Evolutionary conservation across 805 yeast genomes (phyloP), one percentile per base, ranked within the genome.

Genomic region (Limtongia smithiae): DNA sequence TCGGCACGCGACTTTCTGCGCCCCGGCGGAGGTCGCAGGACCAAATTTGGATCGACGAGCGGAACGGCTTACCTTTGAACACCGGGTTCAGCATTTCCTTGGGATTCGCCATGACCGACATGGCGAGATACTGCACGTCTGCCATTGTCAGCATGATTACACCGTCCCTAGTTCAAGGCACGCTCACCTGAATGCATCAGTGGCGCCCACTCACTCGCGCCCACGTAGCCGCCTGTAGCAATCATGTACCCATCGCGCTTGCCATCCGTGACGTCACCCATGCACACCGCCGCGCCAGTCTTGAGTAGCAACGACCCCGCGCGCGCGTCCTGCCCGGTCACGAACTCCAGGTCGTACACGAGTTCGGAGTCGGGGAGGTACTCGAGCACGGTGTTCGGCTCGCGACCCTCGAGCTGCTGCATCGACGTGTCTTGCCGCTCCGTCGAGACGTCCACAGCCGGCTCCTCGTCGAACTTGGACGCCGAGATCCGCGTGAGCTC

Each of bases 11-110:
- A 4, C 24, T 11, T 6, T 15, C 30, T 1, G 18, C 25, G 4
- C 25, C 15, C 22, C 33, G 20, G 28, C 28, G 28, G 12, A 39
- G 39, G 30, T 46, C 35, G 27, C 42, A 8, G 6, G 20, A n/a
- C 60, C 60, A 57, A 18, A 57, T 37, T 28, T 55, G 58, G 20
- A 57, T 51, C 14, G 37, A 17, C 2, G 58, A 51, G 11, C 42
- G 37, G 31, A 25, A 30, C 11, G 37, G 18, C 14, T 35, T 22
- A 14, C 44, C 38, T 4, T 30, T 25, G 15, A 41, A 43, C 24
- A 43, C 25, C 3, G 50, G 37, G 15, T 11, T 32, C 8, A 20
- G 24, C n/a, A 51, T 32, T 22, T 54, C 55, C 7, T 44, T 46
- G 2, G 43, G n/a, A 4, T 44, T 38, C 22, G 37, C 12, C 20